Base-by-base conservation (phyloP, 441 rosid species). In the Dalechampia spathulata region DNA sequence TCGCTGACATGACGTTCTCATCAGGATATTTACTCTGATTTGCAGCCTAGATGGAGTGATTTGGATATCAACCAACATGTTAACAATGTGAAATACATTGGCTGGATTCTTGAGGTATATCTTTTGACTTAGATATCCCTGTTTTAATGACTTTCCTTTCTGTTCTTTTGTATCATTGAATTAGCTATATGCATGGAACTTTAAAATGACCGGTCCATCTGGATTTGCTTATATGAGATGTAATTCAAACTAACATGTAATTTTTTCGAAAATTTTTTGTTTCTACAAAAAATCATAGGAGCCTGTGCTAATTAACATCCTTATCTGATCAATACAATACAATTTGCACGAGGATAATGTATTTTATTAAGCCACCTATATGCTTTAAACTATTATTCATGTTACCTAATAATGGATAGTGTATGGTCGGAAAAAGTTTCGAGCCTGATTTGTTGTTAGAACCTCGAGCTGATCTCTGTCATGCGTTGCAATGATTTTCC, bases 1-100 rank as follows among this genome's bases (percentile, higher is more conserved):
- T 53, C 53, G n/a, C 38, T 26, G 6, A 26, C 17, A 32, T 59
- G 22, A 36, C 59, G 49, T 61, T 38, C 63, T 62, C 30, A n/a
- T 34, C 17, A 26, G 34, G 28, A 26, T 25, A 25, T 57, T 7
- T 46, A n/a, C n/a, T 43, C 48, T 53, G 44, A 59, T 61, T 61
- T 72, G 68, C 92, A 94, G 99, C 98, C 99, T 57, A 67, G 88
- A 51, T 90, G 99, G 98, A 80, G 82, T 61, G 99, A 94, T 70
- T 60, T 94, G 46, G 99, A 94, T 79, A 83, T 87, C 65, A 94
- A 94, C 78, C 99, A 94, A 71, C 99, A 94, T 68, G 99, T 90
- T 50, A 94, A 94, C 75, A 94, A 94, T 80, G 99, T 94, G 63
- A 94, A 90, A 67, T 94, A 94, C 81, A 75, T 94, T 13, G 90